Evolutionary conservation across 495 filamentous ascomycete genomes (phyloP).

Genomic region (Haplographium delicatum): DNA sequence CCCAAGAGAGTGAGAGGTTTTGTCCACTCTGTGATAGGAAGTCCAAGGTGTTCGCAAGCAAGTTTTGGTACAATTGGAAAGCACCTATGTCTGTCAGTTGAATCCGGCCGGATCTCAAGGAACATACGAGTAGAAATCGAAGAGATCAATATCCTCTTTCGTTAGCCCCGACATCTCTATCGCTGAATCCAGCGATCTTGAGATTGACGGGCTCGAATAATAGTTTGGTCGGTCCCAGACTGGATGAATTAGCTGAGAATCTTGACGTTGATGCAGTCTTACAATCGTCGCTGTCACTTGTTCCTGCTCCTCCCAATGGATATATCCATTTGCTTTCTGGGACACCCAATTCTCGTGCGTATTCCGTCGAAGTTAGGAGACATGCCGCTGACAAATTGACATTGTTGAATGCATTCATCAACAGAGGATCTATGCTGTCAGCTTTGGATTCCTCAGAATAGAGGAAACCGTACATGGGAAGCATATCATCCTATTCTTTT

Average conservation of each 20-base stretch:
- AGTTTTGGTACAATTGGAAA: constrained; percentile 58
- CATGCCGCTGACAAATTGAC: constrained; percentile 50
- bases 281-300: constrained; percentile 43
- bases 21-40: constrained; percentile 34
- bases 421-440: constrained; percentile 44
- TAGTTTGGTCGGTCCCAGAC: constrained; percentile 52
- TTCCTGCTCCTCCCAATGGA: constrained; percentile 49
- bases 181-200: constrained; percentile 42
- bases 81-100: constrained; percentile 30
- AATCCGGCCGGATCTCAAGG: not conserved
- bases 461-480: constrained; percentile 37
- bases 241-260: constrained; percentile 17
- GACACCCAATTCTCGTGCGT: constrained; percentile 44
- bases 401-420: constrained; percentile 59
- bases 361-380: constrained; percentile 44
- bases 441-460: not conserved
- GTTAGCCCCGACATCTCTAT: constrained; percentile 31
- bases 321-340: constrained; percentile 49
- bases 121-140: constrained; percentile 49
- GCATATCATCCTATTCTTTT: constrained; percentile 51
- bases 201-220: constrained; percentile 44
- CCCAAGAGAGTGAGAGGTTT: constrained; percentile 50
- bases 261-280: constrained; percentile 9
- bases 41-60: constrained; percentile 44
- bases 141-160: constrained; percentile 44